Base-by-base conservation (phyloP, 768 basidiomycete species). In the Hypholoma fasciculare region DNA sequence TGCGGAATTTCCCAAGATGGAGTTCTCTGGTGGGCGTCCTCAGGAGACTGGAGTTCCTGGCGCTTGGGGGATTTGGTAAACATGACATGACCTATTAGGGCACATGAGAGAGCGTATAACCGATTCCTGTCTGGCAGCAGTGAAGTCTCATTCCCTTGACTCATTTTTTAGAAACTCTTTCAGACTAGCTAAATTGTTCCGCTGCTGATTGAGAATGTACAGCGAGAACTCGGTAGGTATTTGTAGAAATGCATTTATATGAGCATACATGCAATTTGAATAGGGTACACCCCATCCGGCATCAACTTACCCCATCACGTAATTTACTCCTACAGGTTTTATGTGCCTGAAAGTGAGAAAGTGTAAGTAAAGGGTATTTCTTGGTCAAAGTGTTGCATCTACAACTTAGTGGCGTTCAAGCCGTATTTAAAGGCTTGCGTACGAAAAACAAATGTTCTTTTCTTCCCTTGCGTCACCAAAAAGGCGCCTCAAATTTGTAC, bases 1-100 rank as follows among this genome's bases (percentile, higher is more conserved):
- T 65, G 47, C 49, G 59, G 64, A 49, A 49, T 56, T 59, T 58
- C 59, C 48, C 42, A 61, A 56, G 37, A 56, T 51, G 58, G 60
- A 46, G 39, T 17, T 52, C 42, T 58, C 58, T 54, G 51, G 50
- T 57, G 60, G 57, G 54, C 50, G 49, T 20, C 17, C 44, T 61
- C 50, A 61, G 57, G 63, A 62, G 63, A 49, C 48, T 19, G n/a
- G 46, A 26, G 63, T 64, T 64, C 63, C 63, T 64, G 58, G 63
- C 39, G 34, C 39, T 40, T 52, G 34, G 37, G 27, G 44, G 39
- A 23, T 40, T 49, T 49, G 48, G 46, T 50, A 42, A 17, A 50
- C 17, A 30, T 34, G 30, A 7, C 30, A 1, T 34, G 30, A 7
- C 30, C 30, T 34, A 40, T 47, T 30, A 47, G 54, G 54, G 44